These are phyloP conservation scores for Scutellaria minor DNA, from an alignment of 257 asterid species.

Conservation along the genomic window DNA sequence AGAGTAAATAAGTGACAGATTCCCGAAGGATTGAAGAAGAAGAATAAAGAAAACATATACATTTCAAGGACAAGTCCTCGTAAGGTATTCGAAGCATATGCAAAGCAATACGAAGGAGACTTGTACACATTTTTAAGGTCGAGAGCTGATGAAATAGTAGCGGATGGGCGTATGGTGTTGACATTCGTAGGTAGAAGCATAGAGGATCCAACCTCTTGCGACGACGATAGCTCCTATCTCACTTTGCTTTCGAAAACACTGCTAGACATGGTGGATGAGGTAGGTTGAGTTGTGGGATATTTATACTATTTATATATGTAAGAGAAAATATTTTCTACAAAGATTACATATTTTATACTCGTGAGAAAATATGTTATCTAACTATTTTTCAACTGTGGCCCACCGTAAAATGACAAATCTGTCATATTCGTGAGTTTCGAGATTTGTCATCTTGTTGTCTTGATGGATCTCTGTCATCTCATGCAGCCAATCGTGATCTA, in stretches of 20 bases:
- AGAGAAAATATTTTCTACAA: too few relatives aligned
- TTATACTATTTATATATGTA: too few relatives aligned
- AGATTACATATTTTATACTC: too few relatives aligned
- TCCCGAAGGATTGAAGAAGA: slow-evolving; percentile 42
- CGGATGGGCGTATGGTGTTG: slow-evolving; percentile 46
- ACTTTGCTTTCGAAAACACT: not conserved
- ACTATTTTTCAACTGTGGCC: too few relatives aligned
- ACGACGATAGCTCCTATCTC: slow-evolving; percentile 4
- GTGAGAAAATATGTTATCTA: too few relatives aligned
- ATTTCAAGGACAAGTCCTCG: slow-evolving; percentile 39
- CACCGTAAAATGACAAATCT: too few relatives aligned
- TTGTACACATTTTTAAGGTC: slow-evolving; percentile 38
- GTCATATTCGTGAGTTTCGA: too few relatives aligned
- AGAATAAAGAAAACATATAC: slow-evolving; percentile 37
- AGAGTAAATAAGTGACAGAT: slow-evolving; percentile 26
- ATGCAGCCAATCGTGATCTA: too few relatives aligned
- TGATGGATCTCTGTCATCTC: too few relatives aligned
- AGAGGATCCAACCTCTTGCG: slow-evolving; percentile 31
- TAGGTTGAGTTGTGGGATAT: not conserved
- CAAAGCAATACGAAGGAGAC: slow-evolving; percentile 38
- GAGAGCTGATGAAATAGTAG: slow-evolving; percentile 40
- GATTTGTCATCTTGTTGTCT: too few relatives aligned
- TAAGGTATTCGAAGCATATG: slow-evolving; percentile 39
- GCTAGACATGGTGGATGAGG: not conserved
- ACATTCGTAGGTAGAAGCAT: slow-evolving; percentile 35